These are phyloP conservation scores for Aspergillus calidoustus DNA, from an alignment of 2,329 filamentous ascomycete species.

Conservation along the genomic window DNA sequence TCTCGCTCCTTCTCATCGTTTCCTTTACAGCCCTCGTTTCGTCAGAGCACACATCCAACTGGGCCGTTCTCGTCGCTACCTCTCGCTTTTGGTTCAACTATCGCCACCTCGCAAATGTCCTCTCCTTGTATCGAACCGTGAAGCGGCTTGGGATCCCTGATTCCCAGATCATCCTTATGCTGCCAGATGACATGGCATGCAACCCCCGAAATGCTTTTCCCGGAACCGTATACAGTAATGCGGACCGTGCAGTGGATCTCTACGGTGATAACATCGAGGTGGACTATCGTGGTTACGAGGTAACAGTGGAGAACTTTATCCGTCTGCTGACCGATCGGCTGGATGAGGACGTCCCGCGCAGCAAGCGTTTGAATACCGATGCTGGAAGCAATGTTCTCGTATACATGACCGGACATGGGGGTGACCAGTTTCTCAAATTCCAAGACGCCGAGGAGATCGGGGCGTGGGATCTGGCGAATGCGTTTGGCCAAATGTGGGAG, in stretches of 20 bases:
- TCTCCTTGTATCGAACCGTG: conserved; percentile 96
- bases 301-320: conserved; percentile 99
- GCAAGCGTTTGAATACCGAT: conserved; percentile 91
- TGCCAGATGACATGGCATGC: conserved; percentile 99
- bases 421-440: conserved; percentile 97
- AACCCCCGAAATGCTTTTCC: conserved; percentile 98
- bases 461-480: conserved; percentile 92
- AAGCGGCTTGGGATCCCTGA: conserved; percentile 97
- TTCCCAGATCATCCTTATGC: conserved; percentile 98
- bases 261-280: conserved; percentile 99
- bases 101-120: conserved; percentile 94
- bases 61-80: conserved; percentile 97
- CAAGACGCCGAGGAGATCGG: conserved; percentile 98
- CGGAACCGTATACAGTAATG: conserved; percentile 97
- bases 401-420: conserved; percentile 98
- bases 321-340: conserved; percentile 91
- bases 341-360: conserved; percentile 90
- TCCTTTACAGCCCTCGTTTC: conserved; percentile 22
- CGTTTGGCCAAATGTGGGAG: conserved; percentile 99
- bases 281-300: conserved; percentile 96
- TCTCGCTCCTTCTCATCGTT: conserved; percentile 30
- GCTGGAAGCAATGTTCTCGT: conserved; percentile 96
- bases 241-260: conserved; percentile 90
- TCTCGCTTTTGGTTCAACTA: conserved; percentile 99
- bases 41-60: conserved; percentile 85